Percentiles rank a stretch among this genome's conserved stretches.
These are phyloP conservation scores for Erythrobasidium hasegawianum DNA, from an alignment of 1,284 basidiomycete species.

Conservation along the genomic window DNA sequence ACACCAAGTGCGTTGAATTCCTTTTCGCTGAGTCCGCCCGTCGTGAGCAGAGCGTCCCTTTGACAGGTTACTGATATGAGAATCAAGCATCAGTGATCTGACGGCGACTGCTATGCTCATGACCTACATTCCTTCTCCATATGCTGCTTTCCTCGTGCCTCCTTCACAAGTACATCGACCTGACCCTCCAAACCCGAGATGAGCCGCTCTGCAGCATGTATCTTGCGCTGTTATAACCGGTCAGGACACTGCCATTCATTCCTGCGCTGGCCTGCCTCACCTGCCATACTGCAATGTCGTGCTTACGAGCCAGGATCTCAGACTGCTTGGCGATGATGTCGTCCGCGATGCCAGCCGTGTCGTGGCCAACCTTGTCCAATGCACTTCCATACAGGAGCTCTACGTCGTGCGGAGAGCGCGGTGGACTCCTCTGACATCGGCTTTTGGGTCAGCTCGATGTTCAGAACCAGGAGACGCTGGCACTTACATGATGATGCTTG, in stretches of 20 bases:
- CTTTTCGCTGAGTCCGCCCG: slow-evolving; percentile 9
- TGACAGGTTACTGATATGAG: slow-evolving; percentile 7
- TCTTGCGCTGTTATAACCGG: slow-evolving; percentile 21
- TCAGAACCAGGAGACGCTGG: too few relatives aligned
- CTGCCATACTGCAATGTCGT: slow-evolving; percentile 34
- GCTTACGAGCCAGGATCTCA: slow-evolving; percentile 34
- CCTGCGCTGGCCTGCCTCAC: slow-evolving; percentile 1
- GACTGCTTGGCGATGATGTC: slow-evolving; percentile 33
- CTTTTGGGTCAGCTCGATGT: not conserved
- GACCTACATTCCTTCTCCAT: slow-evolving; percentile 17
- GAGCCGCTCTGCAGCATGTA: slow-evolving; percentile 29
- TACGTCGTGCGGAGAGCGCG: slow-evolving; percentile 29
- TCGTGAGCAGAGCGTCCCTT: slow-evolving; percentile 27
- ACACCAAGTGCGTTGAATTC: slow-evolving; percentile 21
- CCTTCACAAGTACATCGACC: slow-evolving; percentile 23
- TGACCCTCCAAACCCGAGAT: slow-evolving; percentile 20
- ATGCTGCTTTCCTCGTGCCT: slow-evolving; percentile 27
- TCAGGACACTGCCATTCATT: not conserved
- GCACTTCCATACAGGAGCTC: slow-evolving; percentile 19
- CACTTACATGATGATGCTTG: slow-evolving; percentile 19
- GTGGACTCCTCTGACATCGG: slow-evolving; percentile 14
- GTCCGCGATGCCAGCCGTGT: slow-evolving; percentile 21
- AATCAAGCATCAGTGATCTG: not conserved
- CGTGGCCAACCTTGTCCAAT: slow-evolving; percentile 15
- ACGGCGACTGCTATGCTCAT: not conserved